Evolutionary conservation across 371 early-diverging fungal genomes (phyloP).

Genomic region (Blyttiomyces sp.): DNA sequence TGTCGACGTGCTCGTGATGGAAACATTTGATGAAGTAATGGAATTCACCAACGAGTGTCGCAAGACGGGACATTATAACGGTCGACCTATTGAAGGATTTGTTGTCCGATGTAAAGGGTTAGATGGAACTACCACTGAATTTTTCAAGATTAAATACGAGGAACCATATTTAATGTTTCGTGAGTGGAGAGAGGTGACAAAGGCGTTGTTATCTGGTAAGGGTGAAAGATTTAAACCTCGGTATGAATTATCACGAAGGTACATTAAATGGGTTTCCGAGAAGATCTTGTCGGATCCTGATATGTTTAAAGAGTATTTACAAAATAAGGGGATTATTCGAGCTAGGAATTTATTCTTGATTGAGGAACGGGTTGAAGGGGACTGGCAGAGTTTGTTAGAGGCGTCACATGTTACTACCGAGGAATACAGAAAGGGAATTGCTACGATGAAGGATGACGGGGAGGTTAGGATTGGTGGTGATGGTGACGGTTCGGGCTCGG

Average conservation of each 20-base stretch:
- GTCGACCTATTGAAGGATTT: conserved; percentile 83
- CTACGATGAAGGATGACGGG: conserved; percentile 20
- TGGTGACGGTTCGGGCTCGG: background rate
- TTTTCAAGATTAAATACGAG: conserved; percentile 90
- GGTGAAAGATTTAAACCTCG: conserved; percentile 36
- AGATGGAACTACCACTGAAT: conserved; percentile 20
- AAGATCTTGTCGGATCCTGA: conserved; percentile 62
- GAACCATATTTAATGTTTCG: conserved; percentile 89
- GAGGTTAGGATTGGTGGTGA: no score
- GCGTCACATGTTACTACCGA: conserved; percentile 25
- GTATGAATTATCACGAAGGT: conserved; percentile 62
- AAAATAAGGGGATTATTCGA: conserved; percentile 75
- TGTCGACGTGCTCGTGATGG: conserved; percentile 44
- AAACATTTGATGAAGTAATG: conserved; percentile 53
- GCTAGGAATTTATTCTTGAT: conserved; percentile 70
- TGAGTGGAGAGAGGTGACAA: conserved; percentile 93
- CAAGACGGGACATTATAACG: conserved; percentile 58
- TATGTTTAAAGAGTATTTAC: conserved; percentile 61
- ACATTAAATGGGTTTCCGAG: conserved; percentile 71
- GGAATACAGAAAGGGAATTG: conserved; percentile 28
- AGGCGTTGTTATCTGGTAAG: conserved; percentile 40
- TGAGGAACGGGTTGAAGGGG: conserved; percentile 15
- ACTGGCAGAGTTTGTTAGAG: conserved; percentile 2
- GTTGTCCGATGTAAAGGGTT: conserved; percentile 75
- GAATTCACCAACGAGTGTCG: conserved; percentile 63